Conservation (phyloP, 2,329 filamentous ascomycete species). For the Trichoderma sp. region DNA sequence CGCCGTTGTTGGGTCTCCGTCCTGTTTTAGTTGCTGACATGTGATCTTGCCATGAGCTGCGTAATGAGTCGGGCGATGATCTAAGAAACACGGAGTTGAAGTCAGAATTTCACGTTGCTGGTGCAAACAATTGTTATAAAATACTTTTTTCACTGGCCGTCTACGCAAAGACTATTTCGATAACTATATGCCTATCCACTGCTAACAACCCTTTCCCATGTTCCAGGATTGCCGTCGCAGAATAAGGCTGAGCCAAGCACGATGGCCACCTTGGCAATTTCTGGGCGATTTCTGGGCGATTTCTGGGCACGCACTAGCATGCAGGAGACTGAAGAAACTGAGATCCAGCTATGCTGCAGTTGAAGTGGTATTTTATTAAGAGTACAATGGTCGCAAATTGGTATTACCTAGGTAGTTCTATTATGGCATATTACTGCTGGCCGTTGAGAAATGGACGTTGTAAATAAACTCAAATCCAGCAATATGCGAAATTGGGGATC, state of each 20-base stretch:
- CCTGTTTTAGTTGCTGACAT: not conserved
- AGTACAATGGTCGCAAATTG: not conserved
- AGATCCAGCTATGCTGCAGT: not conserved
- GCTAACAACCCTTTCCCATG: not conserved
- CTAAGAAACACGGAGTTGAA: not conserved
- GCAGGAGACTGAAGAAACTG: not conserved
- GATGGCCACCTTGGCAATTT: not conserved
- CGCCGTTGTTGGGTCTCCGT: not conserved
- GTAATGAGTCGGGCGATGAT: not conserved
- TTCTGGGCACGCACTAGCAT: not conserved
- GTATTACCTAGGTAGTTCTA: no score
- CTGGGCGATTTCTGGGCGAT: not conserved
- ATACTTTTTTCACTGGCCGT: not conserved
- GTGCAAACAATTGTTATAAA: no score
- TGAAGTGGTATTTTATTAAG: not conserved
- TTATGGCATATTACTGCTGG: no score
- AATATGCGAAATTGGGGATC: no score
- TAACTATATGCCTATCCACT: not conserved
- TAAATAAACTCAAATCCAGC: no score
- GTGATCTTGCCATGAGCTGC: not conserved
- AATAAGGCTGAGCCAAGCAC: slow-evolving; percentile 1
- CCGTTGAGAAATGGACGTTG: not conserved
- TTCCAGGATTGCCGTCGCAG: not conserved
- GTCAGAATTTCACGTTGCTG: no score
- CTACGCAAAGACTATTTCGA: not conserved